A percentile compares a stretch with the other conserved stretches of the same genome.
Conservation (phyloP, 2,329 filamentous ascomycete species). For the Aureobasidium melanogenum region DNA sequence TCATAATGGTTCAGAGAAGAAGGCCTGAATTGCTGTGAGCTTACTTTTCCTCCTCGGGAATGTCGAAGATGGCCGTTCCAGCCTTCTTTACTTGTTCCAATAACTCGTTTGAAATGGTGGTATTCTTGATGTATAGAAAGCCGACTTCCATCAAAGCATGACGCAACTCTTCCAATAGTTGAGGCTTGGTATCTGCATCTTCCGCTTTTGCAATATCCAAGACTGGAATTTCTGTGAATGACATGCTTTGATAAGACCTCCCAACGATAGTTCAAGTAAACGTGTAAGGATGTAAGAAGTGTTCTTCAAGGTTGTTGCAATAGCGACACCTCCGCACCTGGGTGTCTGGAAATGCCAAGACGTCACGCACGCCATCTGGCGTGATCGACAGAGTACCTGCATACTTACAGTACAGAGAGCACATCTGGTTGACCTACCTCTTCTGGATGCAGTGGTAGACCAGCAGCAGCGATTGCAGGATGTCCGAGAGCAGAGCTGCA, state of each 20-base stretch:
- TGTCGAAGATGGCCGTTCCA: constrained; percentile 66
- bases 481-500: background rate
- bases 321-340: background rate
- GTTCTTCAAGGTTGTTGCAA: background rate
- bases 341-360: background rate
- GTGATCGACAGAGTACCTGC: background rate
- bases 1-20: background rate
- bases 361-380: background rate
- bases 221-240: constrained; percentile 66
- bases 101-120: constrained; percentile 59
- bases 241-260: constrained; percentile 12
- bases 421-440: background rate
- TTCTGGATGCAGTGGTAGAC: background rate
- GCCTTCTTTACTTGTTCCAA: constrained; percentile 57
- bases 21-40: background rate
- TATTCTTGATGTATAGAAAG: constrained; percentile 77
- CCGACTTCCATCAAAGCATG: constrained; percentile 77
- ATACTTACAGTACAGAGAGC: background rate
- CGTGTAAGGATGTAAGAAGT: background rate
- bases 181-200: constrained; percentile 57
- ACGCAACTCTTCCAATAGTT: constrained; percentile 62
- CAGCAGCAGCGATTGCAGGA: background rate
- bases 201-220: constrained; percentile 63
- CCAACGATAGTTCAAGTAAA: background rate
- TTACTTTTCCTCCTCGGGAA: constrained; percentile 64